Percentiles rank a stretch among this genome's conserved stretches.
phyloP scores from a whole-genome alignment of 805 yeast genomes.

The Brettanomyces sp. region DNA sequence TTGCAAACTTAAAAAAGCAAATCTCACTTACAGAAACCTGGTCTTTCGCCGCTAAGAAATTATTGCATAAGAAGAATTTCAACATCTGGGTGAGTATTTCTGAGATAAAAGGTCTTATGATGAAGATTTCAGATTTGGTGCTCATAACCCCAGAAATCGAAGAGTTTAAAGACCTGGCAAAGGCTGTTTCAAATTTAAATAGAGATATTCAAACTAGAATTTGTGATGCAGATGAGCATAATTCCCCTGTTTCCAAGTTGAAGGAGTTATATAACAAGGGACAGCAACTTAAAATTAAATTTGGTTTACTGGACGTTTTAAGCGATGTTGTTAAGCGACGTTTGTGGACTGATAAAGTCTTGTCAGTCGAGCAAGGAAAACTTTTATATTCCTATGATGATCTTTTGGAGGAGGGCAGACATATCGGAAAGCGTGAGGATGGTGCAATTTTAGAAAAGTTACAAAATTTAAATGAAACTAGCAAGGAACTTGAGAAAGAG shows the following conservation, averaged over 20 bases:
- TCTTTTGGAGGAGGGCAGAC: slow-evolving; percentile 18
- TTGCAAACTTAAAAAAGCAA: slow-evolving; percentile 28
- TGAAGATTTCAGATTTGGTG: slow-evolving; percentile 38
- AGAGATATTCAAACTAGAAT: slow-evolving; percentile 34
- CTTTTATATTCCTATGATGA: slow-evolving; percentile 15
- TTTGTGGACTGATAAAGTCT: slow-evolving; percentile 28
- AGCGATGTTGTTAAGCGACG: slow-evolving; percentile 29
- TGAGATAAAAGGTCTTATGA: slow-evolving; percentile 30
- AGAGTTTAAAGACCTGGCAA: slow-evolving; percentile 43
- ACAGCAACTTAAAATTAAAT: slow-evolving; percentile 45
- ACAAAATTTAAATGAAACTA: slow-evolving; percentile 4
- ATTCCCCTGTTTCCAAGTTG: slow-evolving; percentile 32
- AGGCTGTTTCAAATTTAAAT: slow-evolving; percentile 44
- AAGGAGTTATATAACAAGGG: slow-evolving; percentile 50
- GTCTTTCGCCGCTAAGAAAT: slow-evolving; percentile 44
- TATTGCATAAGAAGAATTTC: slow-evolving; percentile 27
- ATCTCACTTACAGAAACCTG: slow-evolving; percentile 39
- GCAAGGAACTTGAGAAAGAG: slow-evolving; percentile 9
- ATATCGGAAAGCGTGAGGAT: slow-evolving; percentile 10
- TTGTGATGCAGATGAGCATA: slow-evolving; percentile 11
- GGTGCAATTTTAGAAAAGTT: slow-evolving; percentile 6
- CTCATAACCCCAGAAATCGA: slow-evolving; percentile 52
- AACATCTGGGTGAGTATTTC: slow-evolving; percentile 14
- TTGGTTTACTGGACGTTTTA: slow-evolving; percentile 37
- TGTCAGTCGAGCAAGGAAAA: slow-evolving; percentile 9